Base-by-base conservation (phyloP, 2,329 filamentous ascomycete genomes). In the Sporothrix phasma region DNA sequence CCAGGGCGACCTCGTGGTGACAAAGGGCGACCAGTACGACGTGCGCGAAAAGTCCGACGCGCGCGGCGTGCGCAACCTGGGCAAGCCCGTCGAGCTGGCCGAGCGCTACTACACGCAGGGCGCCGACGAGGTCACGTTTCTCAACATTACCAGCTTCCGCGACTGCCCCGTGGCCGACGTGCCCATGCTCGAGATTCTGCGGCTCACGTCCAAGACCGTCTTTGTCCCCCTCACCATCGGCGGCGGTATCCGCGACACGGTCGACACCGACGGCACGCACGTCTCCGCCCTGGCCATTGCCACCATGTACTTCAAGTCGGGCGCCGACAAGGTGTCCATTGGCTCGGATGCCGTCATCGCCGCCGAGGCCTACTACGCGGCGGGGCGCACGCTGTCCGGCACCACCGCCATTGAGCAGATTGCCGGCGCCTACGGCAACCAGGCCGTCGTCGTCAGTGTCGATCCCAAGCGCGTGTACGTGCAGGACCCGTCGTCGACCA, bases 1-100 rank as follows among this genome's bases (percentile, higher is more conserved):
- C 74, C 81, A 88, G 66, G 94, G 94, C 39, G 94, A 99, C 75
- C 81, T 99, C 10, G 94, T 99, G 0, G 94, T 99, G 43, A 99
- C 94, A 15, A 99, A 99, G 76, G 94, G 94, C 64, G 94, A 99
- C 76, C 93, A 97, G 75, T 99, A 99, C 78, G 94, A 99, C 72
- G 94, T 99, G 6, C 89, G 94, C 37, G 94, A 97, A 72, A 97
- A 97, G 76, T 79, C 80, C 24, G 80, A 78, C 15, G 79, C 80
- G 64, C 80, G 84, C 63, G 79, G 83, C 69, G 92, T 99, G 41
- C 87, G 94, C 68, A 99, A 99, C 75, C 82, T 99, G 3, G 94
- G 94, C 68, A 99, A 99, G 76, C 94, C 94, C 1, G 92, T 99
- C 58, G 92, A 96, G 68, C 89, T 99, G 84, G 94, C 94, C 8